Base-by-base conservation (phyloP, 1,284 basidiomycete species). In the Irpex lacteus region DNA sequence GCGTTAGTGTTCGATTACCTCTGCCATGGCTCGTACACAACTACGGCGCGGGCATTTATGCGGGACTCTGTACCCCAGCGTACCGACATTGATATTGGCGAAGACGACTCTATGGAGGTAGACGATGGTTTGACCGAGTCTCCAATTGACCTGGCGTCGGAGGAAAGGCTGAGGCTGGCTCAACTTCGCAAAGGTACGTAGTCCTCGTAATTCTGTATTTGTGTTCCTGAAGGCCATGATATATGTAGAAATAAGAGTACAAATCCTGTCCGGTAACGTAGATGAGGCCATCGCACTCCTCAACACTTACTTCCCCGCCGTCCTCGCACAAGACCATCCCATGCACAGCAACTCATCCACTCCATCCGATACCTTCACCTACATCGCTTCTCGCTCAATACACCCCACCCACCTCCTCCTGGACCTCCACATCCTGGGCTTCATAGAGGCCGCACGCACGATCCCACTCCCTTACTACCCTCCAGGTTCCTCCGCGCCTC, bases 1-100 rank as follows among this genome's bases (percentile, higher is more conserved):
- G 77, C 83, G n/a, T 78, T 96, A 50, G 89, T 96, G 5, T 79
- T 95, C 57, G 90, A 95, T 70, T 96, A 95, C 71, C 82, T 96
- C 3, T 83, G 85, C 63, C 91, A 94, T 70, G 83, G 85, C 54
- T 89, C 89, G 65, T 92, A 89, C 74, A 83, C 86, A 38, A 80
- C 81, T 47, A 90, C 92, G 0, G 91, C 91, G 4, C 78, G 81
- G 40, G 88, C 89, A 0, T 94, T 95, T 69, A 82, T 85, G 7
- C 78, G 79, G 59, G 91, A 94, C 63, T 88, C 87, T 65, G 77
- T 82, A 8, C 78, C 86, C 21, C 80, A 80, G 49, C 84, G 85
- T 60, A 78, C 88, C 19, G 86, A 91, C 7, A 47, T 47, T n/a
- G 69, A 81, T 82, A 34, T 34, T 8, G 88, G 91, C 70, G 88